Evolutionary conservation across 2,329 filamentous ascomycete species (phyloP).

Genomic region (Fusarium odoratissimum): DNA sequence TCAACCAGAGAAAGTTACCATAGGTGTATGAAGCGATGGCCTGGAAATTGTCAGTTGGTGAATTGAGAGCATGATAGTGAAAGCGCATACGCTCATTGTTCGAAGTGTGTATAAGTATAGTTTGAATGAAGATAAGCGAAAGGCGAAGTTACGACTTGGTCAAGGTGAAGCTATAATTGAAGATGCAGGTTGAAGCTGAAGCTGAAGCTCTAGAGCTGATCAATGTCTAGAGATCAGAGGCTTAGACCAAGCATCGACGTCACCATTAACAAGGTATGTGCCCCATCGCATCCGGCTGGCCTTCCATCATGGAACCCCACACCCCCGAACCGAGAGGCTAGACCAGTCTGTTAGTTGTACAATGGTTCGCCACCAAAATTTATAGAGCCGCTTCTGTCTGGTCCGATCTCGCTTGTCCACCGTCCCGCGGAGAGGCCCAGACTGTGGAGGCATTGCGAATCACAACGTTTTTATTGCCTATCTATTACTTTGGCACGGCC

Average conservation of each 20-base stretch:
- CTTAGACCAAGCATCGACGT: constrained; percentile 19
- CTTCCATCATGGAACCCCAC: background rate
- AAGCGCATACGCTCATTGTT: constrained; percentile 37
- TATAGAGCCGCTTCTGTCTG: constrained; percentile 7
- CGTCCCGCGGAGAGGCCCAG: background rate
- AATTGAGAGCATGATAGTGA: background rate
- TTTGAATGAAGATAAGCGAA: background rate
- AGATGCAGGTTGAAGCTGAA: background rate
- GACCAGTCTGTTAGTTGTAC: background rate
- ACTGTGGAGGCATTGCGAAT: constrained; percentile 49
- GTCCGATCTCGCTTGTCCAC: constrained; percentile 39
- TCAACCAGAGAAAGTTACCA: constrained; percentile 64
- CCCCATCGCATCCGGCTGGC: background rate
- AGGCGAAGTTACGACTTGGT: background rate
- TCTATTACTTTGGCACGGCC: constrained; percentile 16
- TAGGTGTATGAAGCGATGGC: constrained; percentile 63
- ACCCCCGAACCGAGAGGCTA: constrained; percentile 9
- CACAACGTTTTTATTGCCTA: constrained; percentile 48
- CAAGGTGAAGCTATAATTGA: background rate
- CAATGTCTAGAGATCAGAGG: background rate
- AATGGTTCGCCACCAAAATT: constrained; percentile 15
- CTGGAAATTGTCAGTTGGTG: constrained; percentile 47
- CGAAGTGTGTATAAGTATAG: background rate
- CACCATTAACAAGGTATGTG: constrained; percentile 15
- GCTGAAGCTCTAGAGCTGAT: constrained; percentile 4